These are phyloP conservation scores for Coemansia sp. DNA, from an alignment of 192 early-diverging fungal genomes.

Conservation along the genomic window DNA sequence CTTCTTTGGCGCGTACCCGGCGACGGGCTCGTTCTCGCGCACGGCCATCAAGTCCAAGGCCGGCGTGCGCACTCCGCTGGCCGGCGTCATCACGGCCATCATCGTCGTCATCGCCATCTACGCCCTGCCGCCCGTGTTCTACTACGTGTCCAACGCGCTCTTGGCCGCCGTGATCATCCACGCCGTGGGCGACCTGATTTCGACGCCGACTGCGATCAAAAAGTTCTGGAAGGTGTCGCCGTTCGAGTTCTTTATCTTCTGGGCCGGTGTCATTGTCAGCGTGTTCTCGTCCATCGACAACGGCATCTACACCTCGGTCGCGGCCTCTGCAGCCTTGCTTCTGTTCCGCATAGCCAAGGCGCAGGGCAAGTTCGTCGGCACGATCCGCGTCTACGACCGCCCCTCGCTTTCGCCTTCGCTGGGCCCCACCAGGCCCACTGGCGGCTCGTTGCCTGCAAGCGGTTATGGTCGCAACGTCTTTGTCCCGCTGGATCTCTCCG, in stretches of 20 bases:
- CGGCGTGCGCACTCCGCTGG: slow-evolving; percentile 78
- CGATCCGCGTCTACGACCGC: slow-evolving; percentile 35
- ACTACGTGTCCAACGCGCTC: slow-evolving; percentile 77
- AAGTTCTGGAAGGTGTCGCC: slow-evolving; percentile 65
- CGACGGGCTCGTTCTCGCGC: slow-evolving; percentile 92
- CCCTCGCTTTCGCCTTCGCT: slow-evolving; percentile 1
- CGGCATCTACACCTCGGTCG: slow-evolving; percentile 77
- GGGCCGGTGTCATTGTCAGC: slow-evolving; percentile 54
- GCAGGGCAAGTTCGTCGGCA: slow-evolving; percentile 44
- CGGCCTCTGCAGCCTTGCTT: slow-evolving; percentile 65
- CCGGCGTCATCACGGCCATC: slow-evolving; percentile 71
- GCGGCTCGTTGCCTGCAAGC: too few species aligned
- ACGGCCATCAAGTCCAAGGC: slow-evolving; percentile 88
- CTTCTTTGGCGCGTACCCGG: slow-evolving; percentile 84
- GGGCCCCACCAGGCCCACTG: too few species aligned
- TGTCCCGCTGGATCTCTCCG: slow-evolving; percentile 61
- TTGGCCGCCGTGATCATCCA: slow-evolving; percentile 83
- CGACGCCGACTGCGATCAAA: slow-evolving; percentile 57
- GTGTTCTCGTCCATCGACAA: slow-evolving; percentile 63
- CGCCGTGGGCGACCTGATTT: slow-evolving; percentile 79
- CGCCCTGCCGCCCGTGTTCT: slow-evolving; percentile 78
- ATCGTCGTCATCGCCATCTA: slow-evolving; percentile 82
- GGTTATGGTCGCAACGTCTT: slow-evolving; percentile 56
- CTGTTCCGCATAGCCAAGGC: slow-evolving; percentile 71
- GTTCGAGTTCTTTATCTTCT: slow-evolving; percentile 48